Conservation (phyloP, 2,329 filamentous ascomycete species). For the Gaeumannomyces tritici region DNA sequence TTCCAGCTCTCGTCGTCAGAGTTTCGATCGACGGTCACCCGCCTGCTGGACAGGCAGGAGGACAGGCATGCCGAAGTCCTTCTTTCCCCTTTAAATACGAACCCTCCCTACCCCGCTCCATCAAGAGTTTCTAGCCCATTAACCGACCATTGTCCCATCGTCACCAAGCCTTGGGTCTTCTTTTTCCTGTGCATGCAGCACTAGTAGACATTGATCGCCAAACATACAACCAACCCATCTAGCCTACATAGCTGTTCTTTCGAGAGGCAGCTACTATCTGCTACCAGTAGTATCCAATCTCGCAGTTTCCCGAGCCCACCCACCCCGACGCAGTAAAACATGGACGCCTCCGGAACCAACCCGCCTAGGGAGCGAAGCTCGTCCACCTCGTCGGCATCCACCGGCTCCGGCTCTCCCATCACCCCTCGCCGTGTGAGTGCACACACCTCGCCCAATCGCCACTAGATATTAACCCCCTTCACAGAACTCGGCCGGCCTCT, state of each 20-base stretch:
- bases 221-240: not conserved
- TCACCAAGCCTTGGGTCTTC: not conserved
- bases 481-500: conserved; percentile 26
- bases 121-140: not conserved
- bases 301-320: too few relatives aligned
- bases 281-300: not conserved
- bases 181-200: not conserved
- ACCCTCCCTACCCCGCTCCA: not conserved
- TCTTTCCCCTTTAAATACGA: not conserved
- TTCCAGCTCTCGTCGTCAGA: not conserved
- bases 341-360: conserved; percentile 8
- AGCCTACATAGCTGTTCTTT: not conserved
- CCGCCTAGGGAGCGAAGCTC: conserved; percentile 13
- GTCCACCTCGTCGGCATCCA: conserved; percentile 18
- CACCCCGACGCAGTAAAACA: conserved; percentile 3
- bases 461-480: too few relatives aligned
- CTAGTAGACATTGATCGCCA: not conserved
- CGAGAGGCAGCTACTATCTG: not conserved
- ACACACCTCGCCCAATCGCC: too few relatives aligned
- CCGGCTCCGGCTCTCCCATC: conserved; percentile 7
- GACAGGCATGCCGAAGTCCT: too few relatives aligned
- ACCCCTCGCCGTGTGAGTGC: conserved; percentile 12
- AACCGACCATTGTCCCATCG: too few relatives aligned
- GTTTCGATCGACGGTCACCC: not conserved
- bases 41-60: too few relatives aligned